Evolutionary conservation across 305 asterid genomes (phyloP), one percentile per base, ranked within the genome.

Genomic region (Solanum hybrid): DNA sequence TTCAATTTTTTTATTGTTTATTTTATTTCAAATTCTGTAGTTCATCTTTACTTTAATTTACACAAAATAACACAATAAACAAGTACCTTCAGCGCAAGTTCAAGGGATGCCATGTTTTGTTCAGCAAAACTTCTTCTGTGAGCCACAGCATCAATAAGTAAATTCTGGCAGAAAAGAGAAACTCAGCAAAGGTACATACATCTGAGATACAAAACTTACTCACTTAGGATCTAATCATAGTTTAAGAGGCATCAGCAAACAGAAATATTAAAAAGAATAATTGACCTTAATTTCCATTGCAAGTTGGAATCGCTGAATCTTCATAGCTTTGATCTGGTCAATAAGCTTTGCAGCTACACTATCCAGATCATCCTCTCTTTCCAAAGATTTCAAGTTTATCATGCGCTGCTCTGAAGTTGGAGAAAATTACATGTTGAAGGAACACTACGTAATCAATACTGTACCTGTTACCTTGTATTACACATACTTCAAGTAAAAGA

Each of bases 91-190:
- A 95, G 93, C 88, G 95, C 98, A 86, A 94, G 91, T 93, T 95
- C 99, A 92, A 95, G 91, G 88, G 90, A 91, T 90, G 93, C 90
- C 96, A 96, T 91, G 93, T 91, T 92, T 66, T 76, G 88, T 92
- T 95, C 99, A 88, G 98, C 96, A 91, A 88, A 94, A 92, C 90
- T 92, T 95, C 95, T 93, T 40, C 97, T 93, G 80, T 88, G 88
- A 92, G 95, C 96, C 90, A 95, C 96, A 91, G 99, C 98, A 90
- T 95, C 98, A 75, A 89, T 88, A 78, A 97, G 96, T 90, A 93
- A 93, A 91, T 92, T 89, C 99, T 97, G 93, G 86, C 91, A 90
- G 89, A 73, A 84, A 88, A 80, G 87, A 82, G 76, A 79, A 60
- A 19, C 37, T 64, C n/a, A 27, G 35, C 13, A 17, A 26, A 10